Percentiles rank a stretch among this genome's conserved stretches.
Conservation (phyloP, 164 flowering plant species). For the Malania oleifera region DNA sequence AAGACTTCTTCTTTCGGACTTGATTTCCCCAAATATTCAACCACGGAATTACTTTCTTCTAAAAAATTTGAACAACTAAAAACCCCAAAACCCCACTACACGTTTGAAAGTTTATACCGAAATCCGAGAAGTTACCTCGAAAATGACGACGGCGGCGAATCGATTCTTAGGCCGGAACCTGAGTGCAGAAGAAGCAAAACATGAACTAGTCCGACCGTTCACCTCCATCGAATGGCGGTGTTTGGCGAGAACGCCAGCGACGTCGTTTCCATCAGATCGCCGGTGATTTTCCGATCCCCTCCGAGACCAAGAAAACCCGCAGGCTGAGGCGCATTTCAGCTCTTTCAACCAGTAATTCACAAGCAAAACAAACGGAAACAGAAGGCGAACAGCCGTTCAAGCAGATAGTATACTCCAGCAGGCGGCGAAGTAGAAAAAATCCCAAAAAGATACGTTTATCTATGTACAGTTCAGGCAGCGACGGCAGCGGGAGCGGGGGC, state of each 20-base stretch:
- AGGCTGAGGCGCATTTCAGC: not conserved
- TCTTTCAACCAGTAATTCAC: not conserved
- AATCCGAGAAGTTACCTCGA: conserved; percentile 33
- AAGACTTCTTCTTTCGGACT: not conserved
- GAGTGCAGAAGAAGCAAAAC: not conserved
- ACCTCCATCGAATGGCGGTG: conserved; percentile 1
- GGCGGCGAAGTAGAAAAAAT: too few relatives aligned
- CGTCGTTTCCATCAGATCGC: not conserved
- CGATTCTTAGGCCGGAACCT: conserved; percentile 10
- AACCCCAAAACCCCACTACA: conserved; percentile 4
- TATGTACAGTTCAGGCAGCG: too few relatives aligned
- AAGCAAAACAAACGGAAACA: too few relatives aligned
- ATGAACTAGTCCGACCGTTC: not conserved
- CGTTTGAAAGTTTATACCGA: not conserved
- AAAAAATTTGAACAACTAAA: not conserved
- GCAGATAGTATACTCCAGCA: too few relatives aligned
- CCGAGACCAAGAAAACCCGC: not conserved
- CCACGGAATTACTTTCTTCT: not conserved
- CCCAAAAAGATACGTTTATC: too few relatives aligned
- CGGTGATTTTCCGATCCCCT: not conserved
- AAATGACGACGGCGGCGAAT: conserved; percentile 20
- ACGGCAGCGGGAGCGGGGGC: too few relatives aligned
- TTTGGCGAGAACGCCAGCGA: conserved; percentile 1
- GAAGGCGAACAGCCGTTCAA: too few relatives aligned
- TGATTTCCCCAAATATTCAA: not conserved